These are phyloP conservation scores for Trichophyton simii DNA, from an alignment of 2,329 filamentous ascomycete species.

Conservation along the genomic window DNA sequence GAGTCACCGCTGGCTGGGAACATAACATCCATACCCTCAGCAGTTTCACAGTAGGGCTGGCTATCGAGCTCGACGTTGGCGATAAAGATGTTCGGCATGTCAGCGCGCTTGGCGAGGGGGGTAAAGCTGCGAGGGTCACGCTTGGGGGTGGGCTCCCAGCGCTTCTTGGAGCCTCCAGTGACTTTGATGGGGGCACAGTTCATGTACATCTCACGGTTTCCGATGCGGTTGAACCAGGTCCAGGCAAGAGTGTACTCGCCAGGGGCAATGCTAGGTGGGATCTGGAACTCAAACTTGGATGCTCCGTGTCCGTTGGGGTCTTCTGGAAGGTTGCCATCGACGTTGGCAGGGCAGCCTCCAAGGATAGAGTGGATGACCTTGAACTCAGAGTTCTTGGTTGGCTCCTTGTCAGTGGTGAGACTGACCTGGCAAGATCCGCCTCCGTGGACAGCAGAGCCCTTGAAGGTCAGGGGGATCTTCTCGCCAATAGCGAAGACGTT, in stretches of 20 bases:
- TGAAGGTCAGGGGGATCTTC: conserved; percentile 49
- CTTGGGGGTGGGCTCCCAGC: conserved; percentile 18
- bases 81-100: conserved; percentile 61
- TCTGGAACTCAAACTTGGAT: conserved; percentile 53
- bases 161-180: conserved; percentile 35
- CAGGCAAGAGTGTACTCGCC: conserved; percentile 76
- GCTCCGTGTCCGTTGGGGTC: conserved; percentile 36
- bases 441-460: conserved; percentile 66
- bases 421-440: conserved; percentile 88
- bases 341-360: conserved; percentile 65
- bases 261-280: conserved; percentile 58
- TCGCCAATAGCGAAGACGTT: conserved; percentile 56
- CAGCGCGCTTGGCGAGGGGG: conserved; percentile 41
- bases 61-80: conserved; percentile 49
- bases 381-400: conserved; percentile 57
- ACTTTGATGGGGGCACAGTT: conserved; percentile 73
- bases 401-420: conserved; percentile 62
- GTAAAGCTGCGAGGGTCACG: conserved; percentile 8
- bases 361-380: conserved; percentile 82
- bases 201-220: conserved; percentile 96
- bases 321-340: conserved; percentile 45
- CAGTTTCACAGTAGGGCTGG: conserved; percentile 43
- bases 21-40: conserved; percentile 44
- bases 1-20: conserved; percentile 56
- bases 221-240: conserved; percentile 89